Base-by-base conservation (phyloP, 495 filamentous ascomycete species). In the Aspergillus mulundensis region DNA sequence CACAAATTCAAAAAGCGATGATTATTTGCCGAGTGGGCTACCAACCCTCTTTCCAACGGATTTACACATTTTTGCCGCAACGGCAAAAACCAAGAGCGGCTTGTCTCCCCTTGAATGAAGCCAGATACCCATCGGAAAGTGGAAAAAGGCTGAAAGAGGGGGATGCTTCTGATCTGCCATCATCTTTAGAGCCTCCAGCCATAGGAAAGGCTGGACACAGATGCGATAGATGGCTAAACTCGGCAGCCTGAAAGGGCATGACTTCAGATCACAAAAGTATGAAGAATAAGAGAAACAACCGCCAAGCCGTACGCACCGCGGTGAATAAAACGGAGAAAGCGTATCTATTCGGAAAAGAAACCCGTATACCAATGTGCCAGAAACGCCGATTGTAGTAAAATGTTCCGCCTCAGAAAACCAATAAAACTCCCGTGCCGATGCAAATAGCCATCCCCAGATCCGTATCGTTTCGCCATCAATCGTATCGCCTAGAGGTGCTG, bases 121-220 rank as follows among this genome's bases (percentile, higher is more conserved):
- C 62, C 59, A 45, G 36, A 39, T 57, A 65, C 64, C 64, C 66
- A 58, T 55, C 10, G 25, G 30, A 14, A 34, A 2, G 19, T 52
- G 65, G 61, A 71, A 50, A 45, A 52, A 54, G 66, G 66, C 64
- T 66, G 66, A 70, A 70, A 42, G 51, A 64, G 61, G 68, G 69
- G 67, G 48, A 46, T 39, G 7, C 43, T 7, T 53, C 12, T 64
- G 51, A 73, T 90, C 76, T 90, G 71, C 87, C 88, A 90, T 85
- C 82, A 73, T 78, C 77, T 87, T 84, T 90, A 90, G 87, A 85
- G 84, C 71, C 82, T 80, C 77, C 72, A 80, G 78, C 81, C 81
- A 88, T 75, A 75, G 66, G 61, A 60, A 53, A 61, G 64, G 49
- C 56, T 65, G 67, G 64, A 68, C 61, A 65, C 65, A 63, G 87